Evolutionary conservation across 495 filamentous ascomycete species (phyloP).

Genomic region (Amniculicola lignicola): DNA sequence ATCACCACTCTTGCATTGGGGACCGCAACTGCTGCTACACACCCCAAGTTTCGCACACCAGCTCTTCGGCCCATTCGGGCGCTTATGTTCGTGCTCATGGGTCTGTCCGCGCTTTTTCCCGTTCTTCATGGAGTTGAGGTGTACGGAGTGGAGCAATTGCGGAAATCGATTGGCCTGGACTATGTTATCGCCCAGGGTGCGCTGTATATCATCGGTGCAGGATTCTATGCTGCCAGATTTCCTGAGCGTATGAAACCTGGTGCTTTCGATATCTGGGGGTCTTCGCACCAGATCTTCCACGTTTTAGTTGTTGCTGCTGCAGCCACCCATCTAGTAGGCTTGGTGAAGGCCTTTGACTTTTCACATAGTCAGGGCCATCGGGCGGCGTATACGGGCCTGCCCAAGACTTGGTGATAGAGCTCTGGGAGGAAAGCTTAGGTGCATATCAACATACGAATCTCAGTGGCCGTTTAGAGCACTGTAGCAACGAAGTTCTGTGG

Average conservation of each 20-base stretch:
- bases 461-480: no score
- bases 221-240: slow-evolving; percentile 67
- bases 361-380: slow-evolving; percentile 35
- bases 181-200: slow-evolving; percentile 80
- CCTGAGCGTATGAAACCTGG: slow-evolving; percentile 64
- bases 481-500: no score
- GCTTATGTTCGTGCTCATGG: slow-evolving; percentile 86
- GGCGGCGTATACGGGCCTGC: slow-evolving; percentile 4
- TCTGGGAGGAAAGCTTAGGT: background rate
- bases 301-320: slow-evolving; percentile 67
- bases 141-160: slow-evolving; percentile 57
- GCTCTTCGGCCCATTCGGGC: slow-evolving; percentile 81
- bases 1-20: slow-evolving; percentile 73
- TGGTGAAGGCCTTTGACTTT: slow-evolving; percentile 49
- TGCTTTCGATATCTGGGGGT: slow-evolving; percentile 70
- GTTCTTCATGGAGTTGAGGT: slow-evolving; percentile 67
- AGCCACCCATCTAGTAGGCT: slow-evolving; percentile 59
- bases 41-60: slow-evolving; percentile 78
- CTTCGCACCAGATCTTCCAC: slow-evolving; percentile 80
- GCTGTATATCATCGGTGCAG: slow-evolving; percentile 83
- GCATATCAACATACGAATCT: background rate
- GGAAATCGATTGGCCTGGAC: slow-evolving; percentile 71
- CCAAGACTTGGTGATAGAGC: slow-evolving; percentile 8
- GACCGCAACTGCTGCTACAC: slow-evolving; percentile 70
- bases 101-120: slow-evolving; percentile 78